Evolutionary conservation across 305 asterid genomes (phyloP), one percentile per base, ranked within the genome.

Genomic region (Fraxinus paxiana): DNA sequence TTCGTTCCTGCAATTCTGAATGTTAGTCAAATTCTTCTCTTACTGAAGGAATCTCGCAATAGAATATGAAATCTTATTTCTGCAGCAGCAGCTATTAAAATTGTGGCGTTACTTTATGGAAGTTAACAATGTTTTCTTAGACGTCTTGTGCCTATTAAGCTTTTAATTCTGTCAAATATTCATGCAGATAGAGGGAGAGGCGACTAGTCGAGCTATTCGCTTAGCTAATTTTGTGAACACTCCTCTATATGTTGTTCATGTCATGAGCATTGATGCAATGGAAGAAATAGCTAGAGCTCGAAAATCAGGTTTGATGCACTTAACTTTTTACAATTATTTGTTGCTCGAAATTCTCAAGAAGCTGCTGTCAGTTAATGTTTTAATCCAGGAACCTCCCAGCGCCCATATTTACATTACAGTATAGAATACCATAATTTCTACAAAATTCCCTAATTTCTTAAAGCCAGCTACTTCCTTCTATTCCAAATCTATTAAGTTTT

Each of bases 221-320:
- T 91, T 96, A 91, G 98, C 99, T 87, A 90, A 90, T 90, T 96
- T 94, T 79, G 95, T 96, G 80, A 92, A 92, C 88, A 89, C 97
- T 79, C 99, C 98, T 77, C 82, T 94, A 77, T 96, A 96, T 79
- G 89, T 96, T 72, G 98, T 94, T 86, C 99, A 96, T 89, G 98
- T 96, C 88, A 96, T 96, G 99, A 94, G 98, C 91, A 96, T 92
- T 80, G 97, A 96, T 81, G 99, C 99, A 37, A 87, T 94, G 97
- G 99, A 94, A 86, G 98, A 96, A 91, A 86, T 96, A 77, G 98
- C 96, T 73, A 92, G 85, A 90, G 99, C 98, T 89, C 90, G 97
- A 79, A 94, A 91, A 94, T 88, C 93, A 91, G 99, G 99, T 96
- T 75, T 15, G 79, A 69, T 41, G 46, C 46, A 67, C 78, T 77